Evolutionary conservation across 2,329 filamentous ascomycete species (phyloP), one percentile per base, ranked within the genome.

Genomic region (Orbilia quercus): DNA sequence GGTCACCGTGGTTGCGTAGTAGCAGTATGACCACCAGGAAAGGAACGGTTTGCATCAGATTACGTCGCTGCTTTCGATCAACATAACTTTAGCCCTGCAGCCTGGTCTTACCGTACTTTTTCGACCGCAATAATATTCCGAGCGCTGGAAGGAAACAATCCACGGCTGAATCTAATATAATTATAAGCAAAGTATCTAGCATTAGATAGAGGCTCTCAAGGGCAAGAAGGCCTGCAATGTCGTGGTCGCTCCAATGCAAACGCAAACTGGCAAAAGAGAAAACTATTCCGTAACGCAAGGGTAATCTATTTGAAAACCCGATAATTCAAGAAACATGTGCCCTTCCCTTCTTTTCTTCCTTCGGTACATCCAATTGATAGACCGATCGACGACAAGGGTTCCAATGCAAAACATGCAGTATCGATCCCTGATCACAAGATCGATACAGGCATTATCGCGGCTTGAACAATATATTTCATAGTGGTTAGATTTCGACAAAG

Each of bases 321-420:
- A 28, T 5, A 31, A 31, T 9, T 31, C 28, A 31, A 31, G 9
- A 44, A 66, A 36, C 63, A 67, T 67, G 63, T 67, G 63, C 44
- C 47, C 25, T 53, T 11, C 4, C 11, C 4, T 40, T 14, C n/a
- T 31, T 31, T 31, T 31, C 7, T 47, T 45, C 23, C 18, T 67
- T 67, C 63, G 63, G 63, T 67, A 57, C 62, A 67, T 51, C 51
- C 53, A 67, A 67, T 58, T 31, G 63, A 45, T 28, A 53, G 36
- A 67, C 44, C 63, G 53, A 67, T 67, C 63, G 63, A 59, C 63
- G 63, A 67, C 63, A 67, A 40, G 63, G 53, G 50, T 20, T 14
- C 2, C 7, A 38, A 54, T 54, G 31, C 50, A 38, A 18, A 16
- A 40, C 31, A 54, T 38, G n/a, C 16, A 23, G 23, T 18, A 25